Evolutionary conservation across 768 basidiomycete species (phyloP).

Genomic region (Suillus ampliporus): DNA sequence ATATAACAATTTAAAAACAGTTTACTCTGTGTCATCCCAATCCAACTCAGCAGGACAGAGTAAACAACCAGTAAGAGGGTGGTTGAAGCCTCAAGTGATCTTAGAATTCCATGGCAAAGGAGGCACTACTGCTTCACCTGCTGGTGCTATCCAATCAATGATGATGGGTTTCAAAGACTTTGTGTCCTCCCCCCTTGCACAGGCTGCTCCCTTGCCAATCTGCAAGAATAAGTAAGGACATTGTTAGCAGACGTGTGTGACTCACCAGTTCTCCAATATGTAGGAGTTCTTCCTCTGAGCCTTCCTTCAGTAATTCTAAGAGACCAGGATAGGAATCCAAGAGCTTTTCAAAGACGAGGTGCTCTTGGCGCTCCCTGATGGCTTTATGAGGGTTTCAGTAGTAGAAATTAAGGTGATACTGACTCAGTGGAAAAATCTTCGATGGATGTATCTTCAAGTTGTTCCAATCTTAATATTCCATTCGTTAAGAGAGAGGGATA

Average conservation of each 20-base stretch:
- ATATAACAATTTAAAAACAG: neutral
- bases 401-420: too few species aligned
- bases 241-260: neutral
- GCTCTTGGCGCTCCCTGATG: too few species aligned
- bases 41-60: constrained; percentile 28
- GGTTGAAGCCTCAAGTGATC: constrained; percentile 19
- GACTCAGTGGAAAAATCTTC: too few species aligned
- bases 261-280: constrained; percentile 23
- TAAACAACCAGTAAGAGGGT: constrained; percentile 24
- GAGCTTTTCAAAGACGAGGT: neutral
- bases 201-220: constrained; percentile 31
- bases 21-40: constrained; percentile 25
- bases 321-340: constrained; percentile 10
- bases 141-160: constrained; percentile 30
- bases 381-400: too few species aligned
- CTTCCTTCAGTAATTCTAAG: constrained; percentile 14
- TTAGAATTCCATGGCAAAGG: constrained; percentile 18
- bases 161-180: constrained; percentile 25
- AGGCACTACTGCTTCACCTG: constrained; percentile 16
- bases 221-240: constrained; percentile 9
- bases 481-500: constrained; percentile 3
- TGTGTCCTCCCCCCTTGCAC: constrained; percentile 21
- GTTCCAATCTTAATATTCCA: constrained; percentile 11
- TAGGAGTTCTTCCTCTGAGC: constrained; percentile 21
- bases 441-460: constrained; percentile 13